Percentiles rank a stretch among this genome's conserved stretches.
Conservation (phyloP, 768 basidiomycete species). For the Lentinus tigrinus region DNA sequence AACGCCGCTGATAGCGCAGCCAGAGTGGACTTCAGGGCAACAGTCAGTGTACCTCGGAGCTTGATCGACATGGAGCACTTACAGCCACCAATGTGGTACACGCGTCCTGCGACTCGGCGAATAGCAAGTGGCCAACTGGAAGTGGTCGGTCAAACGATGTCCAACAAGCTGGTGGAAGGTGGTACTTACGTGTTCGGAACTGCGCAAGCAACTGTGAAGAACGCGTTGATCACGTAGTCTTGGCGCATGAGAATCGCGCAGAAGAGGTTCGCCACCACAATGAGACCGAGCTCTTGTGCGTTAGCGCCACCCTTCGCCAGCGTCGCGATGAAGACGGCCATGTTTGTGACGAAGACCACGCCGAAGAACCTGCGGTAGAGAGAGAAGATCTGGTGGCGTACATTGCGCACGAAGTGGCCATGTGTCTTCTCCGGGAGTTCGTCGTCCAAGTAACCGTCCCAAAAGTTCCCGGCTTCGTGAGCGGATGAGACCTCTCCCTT, state of each 20-base stretch:
- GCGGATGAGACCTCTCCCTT: slow-evolving; percentile 25
- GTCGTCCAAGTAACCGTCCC: slow-evolving; percentile 55
- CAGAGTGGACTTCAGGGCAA: slow-evolving; percentile 43
- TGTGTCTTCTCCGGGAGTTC: slow-evolving; percentile 50
- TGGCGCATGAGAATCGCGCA: slow-evolving; percentile 43
- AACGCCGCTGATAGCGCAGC: slow-evolving; percentile 52
- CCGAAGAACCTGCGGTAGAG: slow-evolving; percentile 57
- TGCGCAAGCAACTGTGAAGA: slow-evolving; percentile 52
- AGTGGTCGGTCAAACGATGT: slow-evolving; percentile 18
- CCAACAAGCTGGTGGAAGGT: neutral
- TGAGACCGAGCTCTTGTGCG: slow-evolving; percentile 34
- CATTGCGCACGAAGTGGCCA: slow-evolving; percentile 46
- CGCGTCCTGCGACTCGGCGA: slow-evolving; percentile 51
- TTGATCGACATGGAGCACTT: slow-evolving; percentile 22
- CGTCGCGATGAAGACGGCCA: slow-evolving; percentile 45
- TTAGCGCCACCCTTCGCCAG: slow-evolving; percentile 25
- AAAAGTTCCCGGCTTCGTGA: slow-evolving; percentile 29
- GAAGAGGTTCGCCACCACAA: slow-evolving; percentile 44
- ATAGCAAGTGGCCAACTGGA: slow-evolving; percentile 55
- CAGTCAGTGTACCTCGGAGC: slow-evolving; percentile 29
- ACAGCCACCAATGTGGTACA: slow-evolving; percentile 58
- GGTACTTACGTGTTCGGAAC: slow-evolving; percentile 46
- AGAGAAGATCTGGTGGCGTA: slow-evolving; percentile 54
- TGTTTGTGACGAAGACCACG: slow-evolving; percentile 50
- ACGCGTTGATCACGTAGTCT: slow-evolving; percentile 58